Percentiles rank a stretch among this genome's conserved stretches.
phyloP scores from a whole-genome alignment of 1,284 basidiomycete genomes.

The Xerocomus amazonicus region DNA sequence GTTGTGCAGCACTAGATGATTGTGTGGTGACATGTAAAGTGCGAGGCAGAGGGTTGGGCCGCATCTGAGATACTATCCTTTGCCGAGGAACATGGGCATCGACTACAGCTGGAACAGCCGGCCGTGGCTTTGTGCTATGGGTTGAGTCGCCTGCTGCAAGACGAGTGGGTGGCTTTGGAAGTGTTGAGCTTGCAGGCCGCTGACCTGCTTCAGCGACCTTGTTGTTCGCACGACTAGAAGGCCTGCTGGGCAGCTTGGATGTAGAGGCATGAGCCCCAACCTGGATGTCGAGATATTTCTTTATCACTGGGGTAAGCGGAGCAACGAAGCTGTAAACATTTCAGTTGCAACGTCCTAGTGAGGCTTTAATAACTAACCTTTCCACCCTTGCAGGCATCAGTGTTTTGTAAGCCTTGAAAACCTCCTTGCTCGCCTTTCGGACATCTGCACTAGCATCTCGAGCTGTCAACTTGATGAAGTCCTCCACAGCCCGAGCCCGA shows the following conservation, averaged over 20 bases:
- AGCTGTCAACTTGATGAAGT: conserved; percentile 62
- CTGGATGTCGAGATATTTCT: conserved; percentile 73
- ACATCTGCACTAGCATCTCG: conserved; percentile 77
- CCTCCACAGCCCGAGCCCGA: conserved; percentile 65
- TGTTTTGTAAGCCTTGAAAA: conserved; percentile 74
- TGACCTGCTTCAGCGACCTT: conserved; percentile 10
- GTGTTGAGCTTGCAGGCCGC: conserved; percentile 9
- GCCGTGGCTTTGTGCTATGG: conserved; percentile 9
- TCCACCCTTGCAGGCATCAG: conserved; percentile 66
- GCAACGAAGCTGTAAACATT: conserved; percentile 54
- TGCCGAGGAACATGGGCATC: conserved; percentile 15
- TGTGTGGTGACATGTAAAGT: conserved; percentile 17
- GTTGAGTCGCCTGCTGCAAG: neutral
- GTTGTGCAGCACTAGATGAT: conserved; percentile 22
- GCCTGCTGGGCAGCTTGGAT: conserved; percentile 20
- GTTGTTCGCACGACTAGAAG: conserved; percentile 23
- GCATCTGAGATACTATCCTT: conserved; percentile 20
- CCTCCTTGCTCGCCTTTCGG: conserved; percentile 61
- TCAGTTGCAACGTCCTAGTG: conserved; percentile 3
- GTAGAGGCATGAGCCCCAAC: conserved; percentile 12
- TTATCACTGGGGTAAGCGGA: conserved; percentile 72
- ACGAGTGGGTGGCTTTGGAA: conserved; percentile 15
- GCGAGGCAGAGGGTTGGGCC: conserved; percentile 16
- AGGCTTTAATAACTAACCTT: conserved; percentile 44
- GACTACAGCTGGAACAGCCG: neutral